Percentiles rank a stretch among this genome's conserved stretches.
Evolutionary conservation across 371 early-diverging fungal genomes (phyloP).

Genomic region (Conidiobolus incongruus): DNA sequence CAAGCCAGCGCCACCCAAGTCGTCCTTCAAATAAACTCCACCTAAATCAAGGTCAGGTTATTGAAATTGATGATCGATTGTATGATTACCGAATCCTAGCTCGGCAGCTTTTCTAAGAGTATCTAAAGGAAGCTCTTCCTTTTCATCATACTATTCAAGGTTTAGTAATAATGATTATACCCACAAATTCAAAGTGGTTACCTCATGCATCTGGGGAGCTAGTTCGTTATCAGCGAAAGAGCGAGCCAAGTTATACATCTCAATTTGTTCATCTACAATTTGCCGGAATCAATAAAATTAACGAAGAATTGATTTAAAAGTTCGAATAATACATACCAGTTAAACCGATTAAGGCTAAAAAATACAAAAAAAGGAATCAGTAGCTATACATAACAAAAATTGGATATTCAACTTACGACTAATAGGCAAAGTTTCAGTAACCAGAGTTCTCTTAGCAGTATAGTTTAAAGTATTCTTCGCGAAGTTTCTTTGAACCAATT

Average conservation of each 20-base stretch:
- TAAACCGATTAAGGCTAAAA: no score
- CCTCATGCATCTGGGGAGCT: slow-evolving; percentile 23
- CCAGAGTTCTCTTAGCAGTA: no score
- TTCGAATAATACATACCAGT: slow-evolving; percentile 7
- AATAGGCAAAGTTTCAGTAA: no score
- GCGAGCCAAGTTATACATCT: slow-evolving; percentile 16
- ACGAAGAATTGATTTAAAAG: no score
- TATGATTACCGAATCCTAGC: slow-evolving; percentile 24
- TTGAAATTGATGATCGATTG: no score
- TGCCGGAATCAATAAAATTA: neutral
- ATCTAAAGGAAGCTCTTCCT: slow-evolving; percentile 20
- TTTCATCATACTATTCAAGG: slow-evolving; percentile 17
- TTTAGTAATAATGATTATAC: no score
- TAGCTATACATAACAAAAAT: no score
- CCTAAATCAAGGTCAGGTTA: no score
- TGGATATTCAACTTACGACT: no score
- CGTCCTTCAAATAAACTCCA: slow-evolving; percentile 13
- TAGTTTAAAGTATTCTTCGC: no score
- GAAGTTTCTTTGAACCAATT: no score
- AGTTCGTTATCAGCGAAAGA: slow-evolving; percentile 24
- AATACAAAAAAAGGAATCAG: no score
- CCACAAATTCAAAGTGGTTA: slow-evolving; percentile 1
- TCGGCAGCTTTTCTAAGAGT: slow-evolving; percentile 21
- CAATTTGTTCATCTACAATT: slow-evolving; percentile 14
- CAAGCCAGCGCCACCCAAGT: slow-evolving; percentile 19